Evolutionary conservation across 1,284 basidiomycete genomes (phyloP), one percentile per base, ranked within the genome.

Genomic region (Mycocalia duriaeana): DNA sequence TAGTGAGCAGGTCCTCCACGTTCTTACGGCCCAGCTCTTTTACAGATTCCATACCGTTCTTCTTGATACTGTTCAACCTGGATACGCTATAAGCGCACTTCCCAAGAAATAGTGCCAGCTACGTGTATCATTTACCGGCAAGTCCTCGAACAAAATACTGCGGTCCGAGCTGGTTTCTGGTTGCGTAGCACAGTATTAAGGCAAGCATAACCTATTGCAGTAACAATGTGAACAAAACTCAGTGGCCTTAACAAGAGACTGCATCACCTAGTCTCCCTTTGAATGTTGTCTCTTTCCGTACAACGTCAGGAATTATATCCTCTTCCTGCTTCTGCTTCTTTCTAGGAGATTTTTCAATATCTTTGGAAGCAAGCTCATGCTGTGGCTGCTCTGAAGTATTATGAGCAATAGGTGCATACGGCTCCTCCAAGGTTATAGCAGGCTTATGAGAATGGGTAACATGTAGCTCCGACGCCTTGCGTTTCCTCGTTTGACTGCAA

Each of bases 11-110:
- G 61, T 93, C 91, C 55, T 77, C 66, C 0, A 79, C 73, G 55
- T 95, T 95, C 64, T 82, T 81, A 34, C 76, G 70, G 2, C 85
- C 92, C 1, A 94, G 69, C 25, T 88, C 83, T 61, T 90, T 91
- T 20, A 85, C 82, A 66, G 82, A 85, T 3, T 89, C 85, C 45
- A 90, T 72, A 4, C 91, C 91, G 53, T 91, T 85, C 58, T 91
- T 89, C 54, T 81, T 76, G 45, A 94, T 81, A 39, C 87, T 86
- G 42, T 87, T 82, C 37, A 91, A 82, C 40, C 89, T 81, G 48
- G 66, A 69, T 2, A 16, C 28, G 31, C 31, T 16, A 34, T 34
- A 5, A 34, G 31, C n/a, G n/a, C n/a, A n/a, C n/a, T n/a, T n/a
- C n/a, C n/a, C n/a, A 34, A 34, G 31, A 34, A 34, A 34, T 3